A percentile compares a stretch with the other conserved stretches of the same genome.
These are phyloP conservation scores for Fusarium guadeloupense DNA, from an alignment of 2,329 filamentous ascomycete species.

Conservation along the genomic window DNA sequence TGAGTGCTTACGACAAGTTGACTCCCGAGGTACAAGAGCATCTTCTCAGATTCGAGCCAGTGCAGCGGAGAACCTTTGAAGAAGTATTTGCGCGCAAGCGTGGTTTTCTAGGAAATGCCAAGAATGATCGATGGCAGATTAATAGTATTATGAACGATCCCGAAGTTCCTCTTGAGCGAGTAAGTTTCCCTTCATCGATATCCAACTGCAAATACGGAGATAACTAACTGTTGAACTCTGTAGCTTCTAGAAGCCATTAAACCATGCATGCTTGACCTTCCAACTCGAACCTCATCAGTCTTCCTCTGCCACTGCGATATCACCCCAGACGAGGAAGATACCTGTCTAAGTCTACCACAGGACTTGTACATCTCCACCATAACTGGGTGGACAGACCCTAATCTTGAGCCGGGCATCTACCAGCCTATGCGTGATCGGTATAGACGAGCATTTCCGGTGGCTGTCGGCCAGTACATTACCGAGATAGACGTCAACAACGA, in stretches of 20 bases:
- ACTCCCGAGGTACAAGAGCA: conserved; percentile 9
- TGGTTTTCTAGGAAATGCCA: conserved; percentile 11
- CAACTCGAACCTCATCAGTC: conserved; percentile 11
- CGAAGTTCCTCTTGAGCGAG: conserved; percentile 5
- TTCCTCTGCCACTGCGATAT: conserved; percentile 15
- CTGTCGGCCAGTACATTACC: conserved; percentile 9
- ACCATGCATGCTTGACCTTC: conserved; percentile 8
- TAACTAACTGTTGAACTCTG: not conserved
- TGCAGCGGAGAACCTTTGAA: conserved; percentile 10
- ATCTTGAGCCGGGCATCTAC: conserved; percentile 11
- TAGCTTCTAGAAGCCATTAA: conserved; percentile 13
- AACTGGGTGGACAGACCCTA: conserved; percentile 15
- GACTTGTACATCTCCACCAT: conserved; percentile 18
- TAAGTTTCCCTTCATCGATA: not conserved
- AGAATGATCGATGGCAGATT: conserved; percentile 16
- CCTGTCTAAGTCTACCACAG: conserved; percentile 10
- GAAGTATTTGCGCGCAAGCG: conserved; percentile 16
- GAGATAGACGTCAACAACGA: conserved; percentile 8
- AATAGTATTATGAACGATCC: conserved; percentile 24
- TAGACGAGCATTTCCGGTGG: conserved; percentile 9
- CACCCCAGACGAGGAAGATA: conserved; percentile 9
- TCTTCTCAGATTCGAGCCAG: conserved; percentile 10
- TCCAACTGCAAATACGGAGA: not conserved
- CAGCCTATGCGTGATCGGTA: conserved; percentile 17
- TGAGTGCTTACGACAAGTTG: conserved; percentile 16